Evolutionary conservation across 2,329 filamentous ascomycete genomes (phyloP).

Genomic region (Trichoderma breve): DNA sequence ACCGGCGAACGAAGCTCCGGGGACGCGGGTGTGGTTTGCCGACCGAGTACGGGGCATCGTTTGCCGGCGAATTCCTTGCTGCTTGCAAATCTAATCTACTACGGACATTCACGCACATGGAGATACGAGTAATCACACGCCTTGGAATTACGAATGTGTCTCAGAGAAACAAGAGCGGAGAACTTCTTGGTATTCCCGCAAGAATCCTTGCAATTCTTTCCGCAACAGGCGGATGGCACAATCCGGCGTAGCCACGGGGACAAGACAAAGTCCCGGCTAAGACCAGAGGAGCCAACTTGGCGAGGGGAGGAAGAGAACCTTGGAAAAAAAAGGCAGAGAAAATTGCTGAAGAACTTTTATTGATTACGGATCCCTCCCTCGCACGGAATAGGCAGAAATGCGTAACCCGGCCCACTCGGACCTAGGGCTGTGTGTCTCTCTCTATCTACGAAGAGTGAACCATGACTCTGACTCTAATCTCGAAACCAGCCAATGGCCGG

Average conservation of each 20-base stretch:
- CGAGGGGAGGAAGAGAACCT: not conserved
- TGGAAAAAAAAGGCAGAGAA: not conserved
- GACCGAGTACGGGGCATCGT: not conserved
- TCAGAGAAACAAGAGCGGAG: not conserved
- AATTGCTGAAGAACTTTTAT: not conserved
- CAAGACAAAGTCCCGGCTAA: not conserved
- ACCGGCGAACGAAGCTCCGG: not conserved
- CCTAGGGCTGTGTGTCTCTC: conserved; percentile 12
- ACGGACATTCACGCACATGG: not conserved
- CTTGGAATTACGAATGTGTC: not conserved
- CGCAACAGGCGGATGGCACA: not conserved
- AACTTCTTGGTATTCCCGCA: not conserved
- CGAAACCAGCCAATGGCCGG: not conserved
- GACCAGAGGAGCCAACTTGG: conserved; percentile 3
- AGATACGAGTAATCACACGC: not conserved
- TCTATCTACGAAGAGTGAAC: not conserved
- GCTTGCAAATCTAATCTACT: not conserved
- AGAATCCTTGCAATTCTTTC: not conserved
- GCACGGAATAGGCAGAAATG: conserved; percentile 1
- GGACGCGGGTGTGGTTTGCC: not conserved
- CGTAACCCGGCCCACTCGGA: not conserved
- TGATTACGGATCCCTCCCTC: conserved; percentile 3
- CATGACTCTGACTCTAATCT: not conserved
- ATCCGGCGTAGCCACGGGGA: conserved; percentile 8
- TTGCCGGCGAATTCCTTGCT: not conserved